phyloP scores from a whole-genome alignment of 2,329 filamentous ascomycete genomes.

The Cadophora malorum region DNA sequence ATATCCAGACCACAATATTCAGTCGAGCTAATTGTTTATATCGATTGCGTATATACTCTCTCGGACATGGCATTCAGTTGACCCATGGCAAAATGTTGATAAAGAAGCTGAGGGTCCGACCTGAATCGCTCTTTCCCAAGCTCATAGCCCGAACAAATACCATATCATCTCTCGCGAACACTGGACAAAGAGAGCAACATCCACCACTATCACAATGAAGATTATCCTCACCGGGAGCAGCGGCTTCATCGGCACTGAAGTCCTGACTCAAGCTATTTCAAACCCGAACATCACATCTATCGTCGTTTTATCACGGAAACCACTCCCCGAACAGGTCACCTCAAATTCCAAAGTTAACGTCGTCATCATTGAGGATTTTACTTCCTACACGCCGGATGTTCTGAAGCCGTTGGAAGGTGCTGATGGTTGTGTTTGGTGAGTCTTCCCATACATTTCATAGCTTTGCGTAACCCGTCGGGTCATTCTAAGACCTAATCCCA shows the following conservation, averaged over 20 bases:
- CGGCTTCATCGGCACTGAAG: slow-evolving; percentile 60
- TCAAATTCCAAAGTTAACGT: slow-evolving; percentile 55
- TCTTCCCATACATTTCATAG: not conserved
- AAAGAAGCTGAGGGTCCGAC: not conserved
- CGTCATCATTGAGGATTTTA: slow-evolving; percentile 29
- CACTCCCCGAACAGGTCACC: slow-evolving; percentile 49
- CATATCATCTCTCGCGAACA: not conserved
- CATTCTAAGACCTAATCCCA: no score
- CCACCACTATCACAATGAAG: slow-evolving; percentile 51
- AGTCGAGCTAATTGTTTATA: not conserved
- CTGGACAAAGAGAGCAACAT: not conserved
- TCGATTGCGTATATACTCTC: not conserved
- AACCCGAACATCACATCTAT: slow-evolving; percentile 58
- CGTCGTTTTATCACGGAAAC: slow-evolving; percentile 56
- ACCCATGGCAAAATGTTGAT: not conserved
- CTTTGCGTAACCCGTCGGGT: no score
- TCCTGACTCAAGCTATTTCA: slow-evolving; percentile 58
- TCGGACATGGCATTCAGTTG: not conserved
- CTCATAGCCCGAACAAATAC: not conserved
- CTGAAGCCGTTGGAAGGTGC: slow-evolving; percentile 28
- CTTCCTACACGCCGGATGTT: slow-evolving; percentile 33
- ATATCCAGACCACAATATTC: not conserved
- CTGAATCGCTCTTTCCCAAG: not conserved
- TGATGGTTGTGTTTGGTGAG: slow-evolving; percentile 34
- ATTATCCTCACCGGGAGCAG: slow-evolving; percentile 64